Conservation (phyloP, 2,329 filamentous ascomycete genomes). For the Paracoccidioides brasiliensis region DNA sequence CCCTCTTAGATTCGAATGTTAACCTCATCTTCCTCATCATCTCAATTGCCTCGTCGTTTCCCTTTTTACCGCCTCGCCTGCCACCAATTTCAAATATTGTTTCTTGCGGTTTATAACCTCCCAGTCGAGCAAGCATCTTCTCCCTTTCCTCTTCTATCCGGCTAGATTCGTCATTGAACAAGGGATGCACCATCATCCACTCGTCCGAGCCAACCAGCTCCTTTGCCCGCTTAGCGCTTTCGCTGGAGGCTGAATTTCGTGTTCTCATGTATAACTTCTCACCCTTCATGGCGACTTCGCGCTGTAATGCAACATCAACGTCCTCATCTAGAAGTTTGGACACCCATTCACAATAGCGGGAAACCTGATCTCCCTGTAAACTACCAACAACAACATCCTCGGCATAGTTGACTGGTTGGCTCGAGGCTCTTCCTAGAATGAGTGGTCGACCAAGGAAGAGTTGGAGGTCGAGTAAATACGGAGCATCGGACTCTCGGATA, state of each 20-base stretch:
- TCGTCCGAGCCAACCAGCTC: slow-evolving; percentile 56
- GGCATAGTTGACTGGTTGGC: slow-evolving; percentile 54
- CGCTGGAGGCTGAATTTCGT: slow-evolving; percentile 73
- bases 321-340: slow-evolving; percentile 65
- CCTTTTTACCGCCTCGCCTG: slow-evolving; percentile 56
- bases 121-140: slow-evolving; percentile 78
- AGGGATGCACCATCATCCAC: slow-evolving; percentile 62
- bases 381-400: slow-evolving; percentile 74
- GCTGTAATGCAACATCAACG: slow-evolving; percentile 57
- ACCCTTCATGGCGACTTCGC: slow-evolving; percentile 66
- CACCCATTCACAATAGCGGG: slow-evolving; percentile 67
- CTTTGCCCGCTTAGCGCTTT: slow-evolving; percentile 80
- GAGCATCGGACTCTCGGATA: slow-evolving; percentile 72
- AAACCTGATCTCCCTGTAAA: slow-evolving; percentile 58
- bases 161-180: slow-evolving; percentile 58
- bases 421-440: slow-evolving; percentile 55
- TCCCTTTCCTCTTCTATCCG: slow-evolving; percentile 58
- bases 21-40: slow-evolving; percentile 33
- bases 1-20: slow-evolving; percentile 31
- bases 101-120: slow-evolving; percentile 76
- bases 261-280: slow-evolving; percentile 88
- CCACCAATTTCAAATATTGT: slow-evolving; percentile 94
- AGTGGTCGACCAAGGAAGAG: slow-evolving; percentile 82
- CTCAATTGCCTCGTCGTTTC: slow-evolving; percentile 52
- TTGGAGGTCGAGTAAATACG: slow-evolving; percentile 87